Base-by-base conservation (phyloP, 1,284 basidiomycete species). In the Trichosporon faecale region DNA sequence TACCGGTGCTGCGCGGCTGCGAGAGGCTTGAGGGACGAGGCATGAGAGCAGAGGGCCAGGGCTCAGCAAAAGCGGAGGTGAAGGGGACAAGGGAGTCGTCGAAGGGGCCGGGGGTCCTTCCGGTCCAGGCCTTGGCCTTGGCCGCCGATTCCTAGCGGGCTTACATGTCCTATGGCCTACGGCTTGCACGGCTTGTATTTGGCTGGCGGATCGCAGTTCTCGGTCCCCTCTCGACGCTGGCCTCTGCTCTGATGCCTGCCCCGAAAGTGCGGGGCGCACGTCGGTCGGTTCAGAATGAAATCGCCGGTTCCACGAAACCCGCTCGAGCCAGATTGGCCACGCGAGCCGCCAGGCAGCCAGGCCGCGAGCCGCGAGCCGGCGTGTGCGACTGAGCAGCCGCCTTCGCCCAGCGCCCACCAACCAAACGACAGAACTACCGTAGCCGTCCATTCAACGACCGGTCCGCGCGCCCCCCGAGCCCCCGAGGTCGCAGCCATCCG, bases 41-140 rank as follows among this genome's bases (percentile, higher is more conserved):
- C 57, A 61, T 61, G 27, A n/a, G 57, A 7, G 11, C 57, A 33
- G 57, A 61, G 57, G 57, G 29, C 57, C 18, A 61, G 29, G 57
- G 57, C 57, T 6, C 18, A 18, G 57, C 27, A n/a, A n/a, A 29
- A 31, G 57, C 57, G 57, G 57, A 61, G 57, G 57, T 61, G 27
- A 61, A 61, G 57, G 57, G 57, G 57, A 31, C 18, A 61, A 61
- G 57, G 57, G 55, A 31, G 57, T 31, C 57, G 57, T 33, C 57
- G 57, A 61, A 61, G 57, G 49, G 40, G 27, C 18, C 57, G 16
- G 57, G 57, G 57, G 57, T 61, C 57, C 57, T 31, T 31, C 57
- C 57, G 57, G 57, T 61, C 57, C 57, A 61, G 57, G 57, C 57
- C 57, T 31, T 61, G 29, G 57, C 57, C 57, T 61, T 61, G 57